Conservation (phyloP, 805 yeast species). For the Lachancea thermotolerans region DNA sequence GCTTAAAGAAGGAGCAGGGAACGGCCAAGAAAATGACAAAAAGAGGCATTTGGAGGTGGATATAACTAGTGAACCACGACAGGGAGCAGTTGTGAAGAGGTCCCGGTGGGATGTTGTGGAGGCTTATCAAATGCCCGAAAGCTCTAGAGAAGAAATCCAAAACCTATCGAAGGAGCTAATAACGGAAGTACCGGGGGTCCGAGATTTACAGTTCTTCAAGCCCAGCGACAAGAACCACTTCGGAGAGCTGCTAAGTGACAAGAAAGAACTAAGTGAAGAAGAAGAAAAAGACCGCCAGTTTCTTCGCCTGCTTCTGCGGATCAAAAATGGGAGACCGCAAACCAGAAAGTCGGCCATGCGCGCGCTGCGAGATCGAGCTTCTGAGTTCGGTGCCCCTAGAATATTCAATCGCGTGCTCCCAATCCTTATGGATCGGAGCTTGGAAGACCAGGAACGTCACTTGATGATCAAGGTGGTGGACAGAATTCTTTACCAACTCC, state of each 20-base stretch:
- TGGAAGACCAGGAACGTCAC: constrained; percentile 81
- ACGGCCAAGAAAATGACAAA: constrained; percentile 27
- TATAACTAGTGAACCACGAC: background rate
- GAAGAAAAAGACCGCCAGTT: constrained; percentile 56
- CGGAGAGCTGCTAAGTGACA: constrained; percentile 44
- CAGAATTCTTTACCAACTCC: constrained; percentile 59
- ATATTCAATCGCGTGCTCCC: constrained; percentile 72
- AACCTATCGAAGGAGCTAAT: constrained; percentile 36
- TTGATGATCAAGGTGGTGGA: constrained; percentile 69
- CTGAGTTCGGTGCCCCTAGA: constrained; percentile 58
- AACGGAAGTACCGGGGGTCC: constrained; percentile 55
- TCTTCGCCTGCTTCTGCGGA: constrained; percentile 54
- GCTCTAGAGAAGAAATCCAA: constrained; percentile 26
- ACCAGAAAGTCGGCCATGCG: constrained; percentile 65
- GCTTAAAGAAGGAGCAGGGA: constrained; percentile 28
- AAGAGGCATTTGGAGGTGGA: constrained; percentile 11
- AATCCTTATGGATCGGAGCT: constrained; percentile 56
- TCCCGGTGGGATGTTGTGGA: constrained; percentile 32
- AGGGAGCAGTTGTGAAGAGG: constrained; percentile 12
- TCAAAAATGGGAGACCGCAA: constrained; percentile 72
- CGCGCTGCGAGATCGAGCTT: constrained; percentile 55
- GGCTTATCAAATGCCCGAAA: constrained; percentile 50
- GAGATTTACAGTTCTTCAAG: constrained; percentile 61
- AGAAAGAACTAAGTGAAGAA: constrained; percentile 36
- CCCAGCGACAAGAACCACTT: constrained; percentile 68